These are phyloP conservation scores for Boletellus dicymbophilus DNA, from an alignment of 1,284 basidiomycete species.

Conservation along the genomic window DNA sequence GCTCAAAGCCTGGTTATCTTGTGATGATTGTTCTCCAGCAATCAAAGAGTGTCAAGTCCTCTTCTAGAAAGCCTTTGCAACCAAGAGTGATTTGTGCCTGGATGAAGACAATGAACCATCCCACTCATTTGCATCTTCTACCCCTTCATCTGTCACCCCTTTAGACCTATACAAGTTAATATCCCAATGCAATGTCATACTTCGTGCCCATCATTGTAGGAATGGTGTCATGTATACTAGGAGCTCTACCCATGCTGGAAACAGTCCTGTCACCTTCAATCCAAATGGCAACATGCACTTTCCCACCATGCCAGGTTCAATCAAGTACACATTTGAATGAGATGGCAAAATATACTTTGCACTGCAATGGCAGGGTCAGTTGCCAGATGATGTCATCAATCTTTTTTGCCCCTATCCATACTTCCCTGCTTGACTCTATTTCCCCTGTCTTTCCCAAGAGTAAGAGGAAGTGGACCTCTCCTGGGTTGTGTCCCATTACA, in stretches of 20 bases:
- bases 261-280: slow-evolving; percentile 6
- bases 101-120: not conserved
- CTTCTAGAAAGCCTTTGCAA: slow-evolving; percentile 2
- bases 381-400: not conserved
- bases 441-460: not conserved
- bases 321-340: not conserved
- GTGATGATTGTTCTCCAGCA: not conserved
- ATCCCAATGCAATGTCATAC: not conserved
- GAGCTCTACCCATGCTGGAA: not conserved
- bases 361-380: not conserved
- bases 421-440: not conserved
- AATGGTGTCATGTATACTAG: slow-evolving; percentile 4
- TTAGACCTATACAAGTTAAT: not conserved
- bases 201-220: not conserved
- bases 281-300: not conserved
- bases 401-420: not conserved
- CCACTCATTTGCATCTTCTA: not conserved
- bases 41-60: slow-evolving; percentile 7
- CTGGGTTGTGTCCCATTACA: not conserved
- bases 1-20: slow-evolving; percentile 2
- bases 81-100: not conserved
- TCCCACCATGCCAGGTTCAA: not conserved
- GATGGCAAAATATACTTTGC: not conserved
- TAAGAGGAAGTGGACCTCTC: not conserved
- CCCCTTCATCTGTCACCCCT: not conserved